These are phyloP conservation scores for Boletellus dicymbophilus DNA, from an alignment of 1,284 basidiomycete species.

Conservation along the genomic window DNA sequence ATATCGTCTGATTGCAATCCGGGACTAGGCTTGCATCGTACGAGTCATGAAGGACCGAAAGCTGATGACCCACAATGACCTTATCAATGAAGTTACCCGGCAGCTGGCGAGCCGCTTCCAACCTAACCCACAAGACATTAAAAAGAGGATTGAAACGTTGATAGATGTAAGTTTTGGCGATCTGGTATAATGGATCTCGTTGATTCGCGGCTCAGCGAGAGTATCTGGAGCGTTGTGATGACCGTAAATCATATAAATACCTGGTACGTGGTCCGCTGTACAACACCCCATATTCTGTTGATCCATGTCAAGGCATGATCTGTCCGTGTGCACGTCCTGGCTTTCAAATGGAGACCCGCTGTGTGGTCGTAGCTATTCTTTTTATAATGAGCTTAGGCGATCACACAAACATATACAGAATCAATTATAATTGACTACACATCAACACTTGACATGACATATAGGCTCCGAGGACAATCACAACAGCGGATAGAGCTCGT, in stretches of 20 bases:
- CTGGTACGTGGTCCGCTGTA: conserved; percentile 41
- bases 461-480: conserved; percentile 25
- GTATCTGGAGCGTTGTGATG: conserved; percentile 77
- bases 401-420: neutral
- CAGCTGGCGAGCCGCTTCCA: conserved; percentile 87
- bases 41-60: conserved; percentile 98
- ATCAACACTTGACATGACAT: conserved; percentile 38
- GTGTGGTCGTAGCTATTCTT: neutral
- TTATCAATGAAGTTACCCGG: conserved; percentile 89
- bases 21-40: conserved; percentile 87
- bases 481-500: neutral
- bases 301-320: conserved; percentile 24
- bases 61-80: conserved; percentile 84
- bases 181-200: neutral
- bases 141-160: conserved; percentile 92
- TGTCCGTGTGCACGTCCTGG: neutral
- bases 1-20: conserved; percentile 5
- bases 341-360: neutral
- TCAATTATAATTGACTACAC: conserved; percentile 25
- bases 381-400: neutral
- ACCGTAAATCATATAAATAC: conserved; percentile 83
- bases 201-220: conserved; percentile 55
- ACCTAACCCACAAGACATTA: conserved; percentile 86
- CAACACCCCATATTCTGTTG: conserved; percentile 1
- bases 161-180: conserved; percentile 74